Evolutionary conservation across 1,284 basidiomycete species (phyloP), one percentile per base, ranked within the genome.

Genomic region (Omphalotus olearius): DNA sequence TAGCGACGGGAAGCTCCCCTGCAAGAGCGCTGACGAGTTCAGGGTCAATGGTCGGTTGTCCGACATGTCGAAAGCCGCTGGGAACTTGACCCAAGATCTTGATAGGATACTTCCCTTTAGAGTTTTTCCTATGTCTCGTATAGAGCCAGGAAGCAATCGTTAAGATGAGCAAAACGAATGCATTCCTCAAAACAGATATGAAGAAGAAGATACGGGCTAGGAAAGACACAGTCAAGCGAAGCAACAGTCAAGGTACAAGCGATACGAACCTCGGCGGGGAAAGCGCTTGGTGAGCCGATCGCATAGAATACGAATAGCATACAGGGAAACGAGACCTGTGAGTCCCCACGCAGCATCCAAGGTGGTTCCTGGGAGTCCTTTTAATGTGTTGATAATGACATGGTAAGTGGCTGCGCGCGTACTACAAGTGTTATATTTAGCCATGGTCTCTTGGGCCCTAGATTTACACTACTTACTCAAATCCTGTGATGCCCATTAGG

Each of bases 261-360:
- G 36, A 28, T 40, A n/a, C 78, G 59, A 58, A 85, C 86, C 71
- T 68, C 76, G 66, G 20, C 76, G 73, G 28, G 95, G 93, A 63
- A 81, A 93, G 40, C 82, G 79, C 44, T 73, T 78, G 25, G 82
- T 72, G 11, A 88, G 64, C 54, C 63, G 74, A 28, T 78, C 75
- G 63, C 88, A 90, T 16, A 66, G 45, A 40, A 81, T 82, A 40
- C 92, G 88, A 60, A 96, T 84, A 25, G 69, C 63, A 67, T 97
- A 97, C 10, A 98, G 78, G 36, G 73, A 69, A 48, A 83, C 66
- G 13, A 96, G 78, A 3, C 88, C 91, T 17, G 85, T 74, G 3
- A 98, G 68, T 54, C 96, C 96, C 68, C 91, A 96, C 0, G 95
- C 94, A 0, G 95, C 94, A 64, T 98, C 93, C 53, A 90, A 74